Evolutionary conservation across 2,329 filamentous ascomycete species (phyloP).

Genomic region (Talaromyces sp.): DNA sequence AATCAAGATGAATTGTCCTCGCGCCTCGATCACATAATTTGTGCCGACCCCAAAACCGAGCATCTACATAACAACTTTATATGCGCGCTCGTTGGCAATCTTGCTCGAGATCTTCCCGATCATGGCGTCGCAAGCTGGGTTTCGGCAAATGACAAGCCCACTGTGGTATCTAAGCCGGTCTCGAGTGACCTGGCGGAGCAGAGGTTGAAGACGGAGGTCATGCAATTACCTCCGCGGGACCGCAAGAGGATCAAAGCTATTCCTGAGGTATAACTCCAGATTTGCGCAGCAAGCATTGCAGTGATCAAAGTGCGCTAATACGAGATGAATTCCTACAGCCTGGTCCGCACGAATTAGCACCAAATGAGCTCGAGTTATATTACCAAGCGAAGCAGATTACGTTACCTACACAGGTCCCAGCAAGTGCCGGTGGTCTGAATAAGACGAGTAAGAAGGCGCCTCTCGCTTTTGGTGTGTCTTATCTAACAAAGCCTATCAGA

Average conservation of each 20-base stretch:
- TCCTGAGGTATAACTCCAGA: constrained; percentile 41
- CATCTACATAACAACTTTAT: constrained; percentile 62
- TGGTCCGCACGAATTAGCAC: constrained; percentile 31
- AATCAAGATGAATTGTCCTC: constrained; percentile 60
- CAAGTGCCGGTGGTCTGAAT: constrained; percentile 69
- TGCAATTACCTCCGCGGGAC: constrained; percentile 59
- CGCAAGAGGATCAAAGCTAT: constrained; percentile 56
- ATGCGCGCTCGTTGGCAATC: constrained; percentile 57
- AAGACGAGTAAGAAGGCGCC: constrained; percentile 63
- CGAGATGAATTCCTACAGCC: constrained; percentile 26
- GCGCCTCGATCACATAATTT: constrained; percentile 55
- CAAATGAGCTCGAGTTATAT: constrained; percentile 42
- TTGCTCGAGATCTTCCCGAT: constrained; percentile 57
- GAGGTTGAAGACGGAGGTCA: constrained; percentile 60
- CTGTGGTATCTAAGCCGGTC: constrained; percentile 47
- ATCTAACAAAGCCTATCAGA: constrained; percentile 33
- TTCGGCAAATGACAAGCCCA: constrained; percentile 55
- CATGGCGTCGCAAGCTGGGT: constrained; percentile 63
- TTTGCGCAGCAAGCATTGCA: not conserved
- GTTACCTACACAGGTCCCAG: constrained; percentile 59
- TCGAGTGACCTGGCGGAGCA: constrained; percentile 61
- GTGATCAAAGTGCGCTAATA: not conserved
- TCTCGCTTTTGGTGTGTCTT: not conserved
- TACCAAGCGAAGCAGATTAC: constrained; percentile 48
- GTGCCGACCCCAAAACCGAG: constrained; percentile 49